Conservation (phyloP, 148 eudicot genomes). For the Nepenthes gracilis region DNA sequence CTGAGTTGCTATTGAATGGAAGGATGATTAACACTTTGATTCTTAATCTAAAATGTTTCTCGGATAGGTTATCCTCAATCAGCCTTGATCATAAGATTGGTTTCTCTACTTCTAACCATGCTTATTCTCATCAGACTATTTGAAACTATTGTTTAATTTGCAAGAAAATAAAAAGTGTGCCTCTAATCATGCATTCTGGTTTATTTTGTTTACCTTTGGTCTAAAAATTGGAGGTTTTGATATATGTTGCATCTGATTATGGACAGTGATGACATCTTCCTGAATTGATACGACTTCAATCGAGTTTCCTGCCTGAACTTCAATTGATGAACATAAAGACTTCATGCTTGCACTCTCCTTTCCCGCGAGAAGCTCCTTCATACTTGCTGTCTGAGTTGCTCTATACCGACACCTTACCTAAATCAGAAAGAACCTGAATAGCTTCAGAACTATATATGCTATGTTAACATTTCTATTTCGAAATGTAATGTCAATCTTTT, state of each 20-base stretch:
- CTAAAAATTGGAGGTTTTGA: constrained; percentile 22
- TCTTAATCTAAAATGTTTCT: too few relatives aligned
- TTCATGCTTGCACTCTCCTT: constrained; percentile 31
- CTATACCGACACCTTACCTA: constrained; percentile 32
- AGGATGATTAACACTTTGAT: too few relatives aligned
- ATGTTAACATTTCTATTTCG: background rate
- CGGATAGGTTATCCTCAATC: too few relatives aligned
- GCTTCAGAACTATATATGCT: constrained; percentile 5
- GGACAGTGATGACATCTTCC: constrained; percentile 23
- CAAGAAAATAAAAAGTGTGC: too few relatives aligned
- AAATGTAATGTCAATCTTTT: background rate
- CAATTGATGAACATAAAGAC: constrained; percentile 64
- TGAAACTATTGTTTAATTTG: too few relatives aligned
- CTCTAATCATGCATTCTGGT: too few relatives aligned
- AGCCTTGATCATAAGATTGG: too few relatives aligned
- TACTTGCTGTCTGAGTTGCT: background rate
- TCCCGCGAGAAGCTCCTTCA: constrained; percentile 15
- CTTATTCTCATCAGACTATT: too few relatives aligned
- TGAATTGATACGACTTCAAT: constrained; percentile 23
- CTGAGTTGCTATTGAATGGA: background rate
- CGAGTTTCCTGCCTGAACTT: constrained; percentile 71
- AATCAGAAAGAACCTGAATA: constrained; percentile 1
- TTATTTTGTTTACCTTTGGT: constrained; percentile 40
- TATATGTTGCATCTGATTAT: constrained; percentile 27
- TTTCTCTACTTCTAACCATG: too few relatives aligned